Percentiles rank a stretch among this genome's conserved stretches.
phyloP scores from a whole-genome alignment of 2,329 filamentous ascomycete species.

The Colletotrichum orchidophilum region DNA sequence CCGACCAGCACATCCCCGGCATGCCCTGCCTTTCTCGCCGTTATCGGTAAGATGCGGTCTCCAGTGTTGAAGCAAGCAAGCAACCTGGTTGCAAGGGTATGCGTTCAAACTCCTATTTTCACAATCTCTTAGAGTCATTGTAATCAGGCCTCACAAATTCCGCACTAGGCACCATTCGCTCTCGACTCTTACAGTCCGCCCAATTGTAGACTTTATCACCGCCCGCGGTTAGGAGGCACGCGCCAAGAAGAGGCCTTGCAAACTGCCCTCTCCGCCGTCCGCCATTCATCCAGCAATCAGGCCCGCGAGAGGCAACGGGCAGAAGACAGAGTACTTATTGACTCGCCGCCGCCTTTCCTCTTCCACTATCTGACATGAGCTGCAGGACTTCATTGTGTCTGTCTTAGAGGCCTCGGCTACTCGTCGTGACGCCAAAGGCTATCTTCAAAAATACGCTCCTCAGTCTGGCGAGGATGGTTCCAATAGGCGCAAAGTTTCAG shows the following conservation, averaged over 20 bases:
- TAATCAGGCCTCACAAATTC: not conserved
- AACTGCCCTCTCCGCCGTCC: conserved; percentile 23
- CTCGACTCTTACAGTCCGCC: conserved; percentile 19
- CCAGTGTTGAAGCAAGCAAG: conserved; percentile 23
- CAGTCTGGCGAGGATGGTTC: conserved; percentile 7
- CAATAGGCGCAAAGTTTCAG: conserved; percentile 4
- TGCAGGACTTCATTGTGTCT: conserved; percentile 84
- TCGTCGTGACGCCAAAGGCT: conserved; percentile 90
- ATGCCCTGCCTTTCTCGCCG: not conserved
- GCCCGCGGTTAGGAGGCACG: conserved; percentile 12
- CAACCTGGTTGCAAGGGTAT: conserved; percentile 21
- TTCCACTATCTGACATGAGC: conserved; percentile 15
- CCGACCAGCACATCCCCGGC: not conserved
- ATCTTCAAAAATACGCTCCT: conserved; percentile 81
- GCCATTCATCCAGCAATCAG: conserved; percentile 25
- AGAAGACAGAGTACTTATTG: conserved; percentile 54
- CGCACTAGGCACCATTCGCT: conserved; percentile 10
- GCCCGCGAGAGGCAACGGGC: conserved; percentile 54
- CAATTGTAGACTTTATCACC: conserved; percentile 25
- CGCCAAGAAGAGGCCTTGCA: conserved; percentile 27
- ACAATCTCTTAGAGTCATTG: not conserved
- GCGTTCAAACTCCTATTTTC: not conserved
- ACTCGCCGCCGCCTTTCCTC: too few species aligned
- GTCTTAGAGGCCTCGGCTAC: conserved; percentile 90
- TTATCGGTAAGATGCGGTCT: conserved; percentile 16